These are phyloP conservation scores for Chlorella sp. DNA, from an alignment of 139 green algal species.

Conservation along the genomic window DNA sequence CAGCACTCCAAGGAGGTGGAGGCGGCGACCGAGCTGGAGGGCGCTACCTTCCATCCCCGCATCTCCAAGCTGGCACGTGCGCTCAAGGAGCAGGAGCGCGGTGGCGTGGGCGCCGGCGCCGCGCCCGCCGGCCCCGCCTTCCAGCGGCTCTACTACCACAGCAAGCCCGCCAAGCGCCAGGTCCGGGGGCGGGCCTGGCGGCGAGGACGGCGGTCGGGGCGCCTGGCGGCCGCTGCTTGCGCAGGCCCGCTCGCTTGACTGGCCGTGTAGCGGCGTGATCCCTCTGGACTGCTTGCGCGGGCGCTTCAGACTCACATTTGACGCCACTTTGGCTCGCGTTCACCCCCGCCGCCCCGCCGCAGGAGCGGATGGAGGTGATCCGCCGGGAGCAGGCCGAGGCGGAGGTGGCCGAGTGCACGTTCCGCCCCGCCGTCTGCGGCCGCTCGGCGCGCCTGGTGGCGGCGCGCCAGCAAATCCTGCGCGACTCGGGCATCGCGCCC, in stretches of 20 bases:
- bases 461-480: conserved; percentile 55
- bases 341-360: not conserved
- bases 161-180: conserved; percentile 16
- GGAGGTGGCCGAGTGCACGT: conserved; percentile 67
- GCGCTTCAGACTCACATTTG: too few species aligned
- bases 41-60: conserved; percentile 75
- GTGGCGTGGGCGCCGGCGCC: too few species aligned
- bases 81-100: conserved; percentile 17
- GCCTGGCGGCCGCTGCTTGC: too few species aligned
- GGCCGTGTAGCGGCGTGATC: too few species aligned
- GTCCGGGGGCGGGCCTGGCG: not conserved
- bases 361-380: conserved; percentile 30
- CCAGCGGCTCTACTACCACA: conserved; percentile 25
- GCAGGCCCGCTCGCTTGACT: not conserved
- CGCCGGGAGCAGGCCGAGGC: conserved; percentile 35
- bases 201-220: conserved; percentile 1
- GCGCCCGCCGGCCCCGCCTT: not conserved
- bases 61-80: conserved; percentile 46
- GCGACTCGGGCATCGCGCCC: conserved; percentile 36
- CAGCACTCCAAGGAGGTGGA: conserved; percentile 51
- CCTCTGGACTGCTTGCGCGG: too few species aligned
- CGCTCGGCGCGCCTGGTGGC: conserved; percentile 25
- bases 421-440: conserved; percentile 21
- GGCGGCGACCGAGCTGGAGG: conserved; percentile 46
- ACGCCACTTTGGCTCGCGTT: too few species aligned